phyloP scores from a whole-genome alignment of 805 yeast species.

The Ogataea nitratoaversa region DNA sequence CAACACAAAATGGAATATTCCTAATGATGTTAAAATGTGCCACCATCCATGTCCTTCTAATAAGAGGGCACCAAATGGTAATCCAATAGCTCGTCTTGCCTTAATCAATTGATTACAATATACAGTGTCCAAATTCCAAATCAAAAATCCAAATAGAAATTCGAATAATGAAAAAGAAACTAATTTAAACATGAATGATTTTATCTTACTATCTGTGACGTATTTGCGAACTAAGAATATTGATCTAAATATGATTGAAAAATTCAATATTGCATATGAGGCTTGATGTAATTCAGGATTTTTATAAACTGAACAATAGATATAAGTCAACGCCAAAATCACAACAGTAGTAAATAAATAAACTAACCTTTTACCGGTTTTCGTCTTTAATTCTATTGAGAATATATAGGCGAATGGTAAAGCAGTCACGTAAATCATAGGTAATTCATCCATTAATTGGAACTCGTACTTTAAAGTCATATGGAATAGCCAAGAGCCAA shows the following conservation, averaged over 20 bases:
- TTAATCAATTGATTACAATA: slow-evolving; percentile 59
- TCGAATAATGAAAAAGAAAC: slow-evolving; percentile 56
- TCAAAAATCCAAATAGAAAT: slow-evolving; percentile 65
- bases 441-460: slow-evolving; percentile 87
- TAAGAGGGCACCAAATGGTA: slow-evolving; percentile 72
- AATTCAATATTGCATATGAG: slow-evolving; percentile 71
- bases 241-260: slow-evolving; percentile 58
- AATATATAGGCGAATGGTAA: slow-evolving; percentile 57
- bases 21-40: slow-evolving; percentile 79
- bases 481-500: slow-evolving; percentile 92
- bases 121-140: slow-evolving; percentile 85
- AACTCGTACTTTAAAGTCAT: slow-evolving; percentile 86
- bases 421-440: slow-evolving; percentile 95
- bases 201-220: slow-evolving; percentile 47
- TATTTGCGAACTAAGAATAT: slow-evolving; percentile 44
- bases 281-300: slow-evolving; percentile 86
- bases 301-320: slow-evolving; percentile 46
- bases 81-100: slow-evolving; percentile 59
- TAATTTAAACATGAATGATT: slow-evolving; percentile 47
- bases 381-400: slow-evolving; percentile 17
- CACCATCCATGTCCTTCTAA: slow-evolving; percentile 95
- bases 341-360: slow-evolving; percentile 13
- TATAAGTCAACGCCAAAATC: slow-evolving; percentile 32
- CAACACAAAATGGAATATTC: slow-evolving; percentile 77
- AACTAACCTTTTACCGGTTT: slow-evolving; percentile 4